phyloP scores from a whole-genome alignment of 495 filamentous ascomycete genomes.

The Hypoxylon lenormandii region DNA sequence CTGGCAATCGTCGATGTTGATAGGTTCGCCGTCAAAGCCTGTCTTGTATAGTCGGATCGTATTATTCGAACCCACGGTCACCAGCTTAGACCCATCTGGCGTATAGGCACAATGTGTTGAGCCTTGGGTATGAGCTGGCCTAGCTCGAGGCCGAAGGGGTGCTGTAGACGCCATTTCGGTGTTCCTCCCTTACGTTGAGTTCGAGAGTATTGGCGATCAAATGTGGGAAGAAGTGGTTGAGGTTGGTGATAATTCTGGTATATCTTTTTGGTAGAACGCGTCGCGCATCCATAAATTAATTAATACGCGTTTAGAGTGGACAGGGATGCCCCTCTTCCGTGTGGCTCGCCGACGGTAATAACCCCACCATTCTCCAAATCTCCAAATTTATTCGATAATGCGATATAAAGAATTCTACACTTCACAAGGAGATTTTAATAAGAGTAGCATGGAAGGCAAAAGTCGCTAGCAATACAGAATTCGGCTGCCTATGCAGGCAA shows the following conservation, averaged over 20 bases:
- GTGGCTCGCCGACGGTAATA: not conserved
- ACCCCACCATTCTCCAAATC: constrained; percentile 36
- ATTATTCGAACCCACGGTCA: constrained; percentile 92
- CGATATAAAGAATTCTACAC: constrained; percentile 15
- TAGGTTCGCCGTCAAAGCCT: constrained; percentile 88
- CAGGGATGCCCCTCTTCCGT: constrained; percentile 36
- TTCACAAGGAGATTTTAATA: constrained; percentile 5
- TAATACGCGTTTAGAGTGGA: constrained; percentile 20
- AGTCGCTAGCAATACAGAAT: constrained; percentile 23
- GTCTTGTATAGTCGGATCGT: constrained; percentile 90
- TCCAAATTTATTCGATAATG: constrained; percentile 27
- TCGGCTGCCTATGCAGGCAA: constrained; percentile 36
- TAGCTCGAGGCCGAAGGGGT: constrained; percentile 59
- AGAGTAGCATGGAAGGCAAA: constrained; percentile 3
- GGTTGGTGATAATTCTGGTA: constrained; percentile 18
- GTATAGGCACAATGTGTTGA: constrained; percentile 68
- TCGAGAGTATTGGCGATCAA: constrained; percentile 3
- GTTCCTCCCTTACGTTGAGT: constrained; percentile 10
- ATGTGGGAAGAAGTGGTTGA: not conserved
- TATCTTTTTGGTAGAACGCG: constrained; percentile 31
- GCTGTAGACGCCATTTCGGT: constrained; percentile 62
- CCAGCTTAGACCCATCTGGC: constrained; percentile 66
- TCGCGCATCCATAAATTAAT: constrained; percentile 37
- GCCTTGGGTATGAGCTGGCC: constrained; percentile 67
- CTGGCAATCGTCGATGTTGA: constrained; percentile 85